Evolutionary conservation across 352 stramenopile genomes (phyloP), one percentile per base, ranked within the genome.

Genomic region (Phytophthora constricta): DNA sequence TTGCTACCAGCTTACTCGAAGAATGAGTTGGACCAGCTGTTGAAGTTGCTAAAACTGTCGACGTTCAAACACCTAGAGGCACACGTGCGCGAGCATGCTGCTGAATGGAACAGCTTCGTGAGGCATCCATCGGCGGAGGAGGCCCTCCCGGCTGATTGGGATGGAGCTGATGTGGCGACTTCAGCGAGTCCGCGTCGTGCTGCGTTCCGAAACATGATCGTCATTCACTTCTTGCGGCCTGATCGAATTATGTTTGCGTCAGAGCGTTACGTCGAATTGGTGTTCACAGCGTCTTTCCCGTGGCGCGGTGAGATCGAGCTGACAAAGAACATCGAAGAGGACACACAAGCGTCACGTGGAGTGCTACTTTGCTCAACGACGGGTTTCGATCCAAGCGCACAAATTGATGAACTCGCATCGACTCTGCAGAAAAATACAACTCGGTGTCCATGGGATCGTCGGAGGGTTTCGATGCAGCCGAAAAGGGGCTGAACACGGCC

Each of bases 381-480:
- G 11, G 98, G 98, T 27, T 99, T 99, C 64, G 98, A 99, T 77
- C 97, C 98, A 23, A 99, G 95, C 72, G 86, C 93, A 17, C 92
- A 98, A 62, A 97, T 99, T 58, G 97, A 99, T 62, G 85, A 96
- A 19, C 91, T 99, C 37, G 97, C 97, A 3, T 76, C 77, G 16
- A 81, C 86, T 47, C 66, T 97, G 57, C 82, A 93, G 46, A 98
- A 98, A 70, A 98, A 55, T 94, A 99, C 56, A 87, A 95, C 50
- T 97, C 93, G 20, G 95, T 99, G 22, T 98, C 98, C 1, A 99
- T 99, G 97, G 98, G 98, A 51, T 99, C 96, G 52, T 77, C 87
- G 1, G 98, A 99, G 81, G 97, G 97, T 25, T 99, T 97, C 61
- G 89, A 95, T 42, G 89, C 92, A 19, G 98, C 98, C 3, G 97